These are phyloP conservation scores for Phytopythium aichiense DNA, from an alignment of 352 stramenopile genomes.

Conservation along the genomic window DNA sequence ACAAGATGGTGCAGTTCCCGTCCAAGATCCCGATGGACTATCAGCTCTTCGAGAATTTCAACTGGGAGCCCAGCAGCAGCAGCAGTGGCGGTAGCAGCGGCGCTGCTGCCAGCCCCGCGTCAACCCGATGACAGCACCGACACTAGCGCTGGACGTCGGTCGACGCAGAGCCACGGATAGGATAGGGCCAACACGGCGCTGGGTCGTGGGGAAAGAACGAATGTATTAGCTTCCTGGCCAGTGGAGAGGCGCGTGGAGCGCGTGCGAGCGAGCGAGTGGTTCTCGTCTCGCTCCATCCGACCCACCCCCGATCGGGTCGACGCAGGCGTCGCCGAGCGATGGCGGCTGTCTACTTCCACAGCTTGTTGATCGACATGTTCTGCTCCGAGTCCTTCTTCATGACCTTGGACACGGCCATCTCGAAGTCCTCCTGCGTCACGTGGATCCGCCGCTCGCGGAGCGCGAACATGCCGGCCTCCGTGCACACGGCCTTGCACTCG, in stretches of 20 bases:
- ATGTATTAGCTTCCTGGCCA: slow-evolving; percentile 5
- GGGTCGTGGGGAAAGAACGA: neutral
- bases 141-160: neutral
- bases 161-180: neutral
- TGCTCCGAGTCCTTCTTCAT: slow-evolving; percentile 99
- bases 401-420: slow-evolving; percentile 99
- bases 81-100: slow-evolving; percentile 1
- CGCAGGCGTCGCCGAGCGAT: neutral
- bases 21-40: slow-evolving; percentile 77
- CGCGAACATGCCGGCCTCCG: slow-evolving; percentile 99
- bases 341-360: slow-evolving; percentile 95
- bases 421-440: slow-evolving; percentile 99
- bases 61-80: slow-evolving; percentile 54
- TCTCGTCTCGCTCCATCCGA: neutral
- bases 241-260: neutral
- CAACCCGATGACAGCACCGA: neutral
- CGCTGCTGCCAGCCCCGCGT: neutral
- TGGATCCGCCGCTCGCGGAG: slow-evolving; percentile 98
- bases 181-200: neutral
- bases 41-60: slow-evolving; percentile 85
- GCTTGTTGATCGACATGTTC: slow-evolving; percentile 97
- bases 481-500: slow-evolving; percentile 99
- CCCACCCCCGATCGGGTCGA: neutral
- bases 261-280: neutral
- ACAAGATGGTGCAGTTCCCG: slow-evolving; percentile 76